Evolutionary conservation across 192 early-diverging fungal species (phyloP).

Genomic region (Gonapodya sp.): DNA sequence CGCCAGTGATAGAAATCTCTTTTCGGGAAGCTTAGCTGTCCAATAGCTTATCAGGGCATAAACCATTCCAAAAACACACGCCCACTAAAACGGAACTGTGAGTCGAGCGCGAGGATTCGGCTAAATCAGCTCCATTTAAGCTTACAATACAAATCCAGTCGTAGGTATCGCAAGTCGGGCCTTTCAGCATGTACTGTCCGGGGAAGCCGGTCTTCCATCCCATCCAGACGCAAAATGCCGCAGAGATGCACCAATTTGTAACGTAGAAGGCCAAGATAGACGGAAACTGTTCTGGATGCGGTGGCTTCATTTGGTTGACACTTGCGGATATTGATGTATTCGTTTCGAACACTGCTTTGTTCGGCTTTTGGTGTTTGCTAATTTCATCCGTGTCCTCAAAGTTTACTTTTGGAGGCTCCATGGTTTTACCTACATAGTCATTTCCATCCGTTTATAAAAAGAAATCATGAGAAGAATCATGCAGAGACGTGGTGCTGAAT

Average conservation of each 20-base stretch:
- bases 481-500: background rate
- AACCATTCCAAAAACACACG: background rate
- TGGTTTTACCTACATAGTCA: too few relatives aligned
- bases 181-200: background rate
- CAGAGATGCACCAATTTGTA: background rate
- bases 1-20: background rate
- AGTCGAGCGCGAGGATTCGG: too few relatives aligned
- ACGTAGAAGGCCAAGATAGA: background rate
- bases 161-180: background rate
- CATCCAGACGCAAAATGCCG: background rate
- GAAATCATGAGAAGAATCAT: background rate
- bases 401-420: too few relatives aligned
- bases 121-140: too few relatives aligned
- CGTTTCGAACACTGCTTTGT: too few relatives aligned
- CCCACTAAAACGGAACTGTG: background rate
- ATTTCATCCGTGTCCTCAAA: too few relatives aligned
- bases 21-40: background rate
- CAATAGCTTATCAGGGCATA: background rate
- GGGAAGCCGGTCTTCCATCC: background rate
- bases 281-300: background rate
- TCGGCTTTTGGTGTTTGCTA: too few relatives aligned
- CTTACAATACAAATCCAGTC: background rate
- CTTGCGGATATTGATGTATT: too few relatives aligned
- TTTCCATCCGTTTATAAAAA: too few relatives aligned
- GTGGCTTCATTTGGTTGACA: background rate